These are phyloP conservation scores for Globisporangium nagaii DNA, from an alignment of 352 stramenopile genomes.

Conservation along the genomic window DNA sequence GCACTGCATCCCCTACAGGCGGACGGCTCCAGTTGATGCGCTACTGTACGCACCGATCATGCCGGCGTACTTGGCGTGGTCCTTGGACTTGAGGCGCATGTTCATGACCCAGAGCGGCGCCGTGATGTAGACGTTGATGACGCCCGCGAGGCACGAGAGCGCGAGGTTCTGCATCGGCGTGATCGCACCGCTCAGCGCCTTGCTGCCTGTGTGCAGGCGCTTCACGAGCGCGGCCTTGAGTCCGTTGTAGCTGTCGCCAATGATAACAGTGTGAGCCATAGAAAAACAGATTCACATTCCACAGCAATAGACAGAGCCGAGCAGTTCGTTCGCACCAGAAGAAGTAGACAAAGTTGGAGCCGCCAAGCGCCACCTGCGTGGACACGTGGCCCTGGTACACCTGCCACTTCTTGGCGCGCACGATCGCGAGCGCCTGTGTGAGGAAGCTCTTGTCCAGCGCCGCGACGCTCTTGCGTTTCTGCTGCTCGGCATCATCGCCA, in stretches of 20 bases:
- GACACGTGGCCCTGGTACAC: conserved; percentile 78
- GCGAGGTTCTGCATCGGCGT: conserved; percentile 53
- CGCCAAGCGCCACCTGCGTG: conserved; percentile 65
- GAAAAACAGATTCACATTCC: conserved; percentile 12
- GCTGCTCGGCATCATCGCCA: background rate
- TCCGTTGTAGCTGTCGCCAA: conserved; percentile 44
- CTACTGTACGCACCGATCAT: conserved; percentile 25
- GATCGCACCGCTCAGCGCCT: conserved; percentile 28
- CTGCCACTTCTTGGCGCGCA: conserved; percentile 59
- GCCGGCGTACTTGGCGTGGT: conserved; percentile 54
- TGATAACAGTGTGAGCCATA: background rate
- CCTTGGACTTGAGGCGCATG: conserved; percentile 89
- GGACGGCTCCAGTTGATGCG: no score
- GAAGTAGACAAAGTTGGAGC: conserved; percentile 89
- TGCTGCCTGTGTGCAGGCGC: conserved; percentile 36
- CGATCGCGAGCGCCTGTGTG: conserved; percentile 35
- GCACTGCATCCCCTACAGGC: no score
- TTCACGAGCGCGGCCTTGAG: conserved; percentile 63
- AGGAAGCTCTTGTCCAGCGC: conserved; percentile 26
- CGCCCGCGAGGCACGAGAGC: conserved; percentile 67
- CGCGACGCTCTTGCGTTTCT: background rate
- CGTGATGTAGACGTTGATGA: conserved; percentile 82
- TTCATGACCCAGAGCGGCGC: conserved; percentile 93
- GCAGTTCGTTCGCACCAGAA: conserved; percentile 46
- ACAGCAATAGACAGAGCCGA: background rate